Evolutionary conservation across 441 rosid species (phyloP), one percentile per base, ranked within the genome.

Genomic region (Francoa sonchifolia): DNA sequence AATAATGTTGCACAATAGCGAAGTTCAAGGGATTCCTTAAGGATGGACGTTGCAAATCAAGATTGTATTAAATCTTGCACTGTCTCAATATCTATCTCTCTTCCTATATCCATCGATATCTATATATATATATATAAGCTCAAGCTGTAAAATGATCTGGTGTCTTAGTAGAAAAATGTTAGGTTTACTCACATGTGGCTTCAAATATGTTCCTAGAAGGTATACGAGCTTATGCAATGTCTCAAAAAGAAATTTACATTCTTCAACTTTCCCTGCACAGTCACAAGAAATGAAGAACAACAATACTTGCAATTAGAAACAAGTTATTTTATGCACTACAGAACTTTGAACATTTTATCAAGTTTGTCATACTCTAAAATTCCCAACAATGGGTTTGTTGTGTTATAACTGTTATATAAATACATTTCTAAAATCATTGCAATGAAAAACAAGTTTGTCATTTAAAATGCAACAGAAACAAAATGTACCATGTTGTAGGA

Each of bases 121-220:
- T 21, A 21, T 21, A 6, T 21, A 21, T 21, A 6, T 21, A 21
- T 21, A 2, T 21, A 2, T 2, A 3, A 34, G 18, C 28, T 25
- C 10, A 32, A 34, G 7, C 6, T 28, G 20, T 21, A 13, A 60
- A 54, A 33, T 29, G 16, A 52, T 31, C n/a, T 38, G 35, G 46
- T 3, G 38, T 50, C 29, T 39, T n/a, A 16, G 44, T 23, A 59
- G 9, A 47, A 22, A 48, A 63, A 26, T 19, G 3, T 32, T 2
- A 14, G 46, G 17, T 30, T 38, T 19, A 42, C 95, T 78, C 66
- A 90, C 99, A 73, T 76, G 82, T 53, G 96, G 96, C 64, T 86
- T 90, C 54, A 81, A 47, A 64, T 76, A 90, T 36, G 94, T 90
- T 66, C 83, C 99, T 69, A 79, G 95, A 30, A 86, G 58, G 53